Evolutionary conservation across 148 eudicot genomes (phyloP).

Genomic region (Heliosperma pusillum): DNA sequence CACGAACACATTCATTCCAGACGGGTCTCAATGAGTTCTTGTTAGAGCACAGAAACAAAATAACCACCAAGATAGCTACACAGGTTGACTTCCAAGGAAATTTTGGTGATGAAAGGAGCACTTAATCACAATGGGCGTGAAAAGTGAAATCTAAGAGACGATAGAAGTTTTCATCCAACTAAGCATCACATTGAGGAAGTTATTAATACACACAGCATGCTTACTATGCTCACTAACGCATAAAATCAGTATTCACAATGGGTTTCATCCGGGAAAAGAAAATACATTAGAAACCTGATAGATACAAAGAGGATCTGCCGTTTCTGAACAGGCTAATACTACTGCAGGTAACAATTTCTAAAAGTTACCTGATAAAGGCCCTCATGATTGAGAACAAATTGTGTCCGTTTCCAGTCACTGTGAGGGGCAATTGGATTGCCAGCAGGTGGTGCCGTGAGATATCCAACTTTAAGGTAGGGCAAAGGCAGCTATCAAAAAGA

Average conservation of each 20-base stretch:
- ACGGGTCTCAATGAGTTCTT: not conserved
- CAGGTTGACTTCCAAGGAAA: not conserved
- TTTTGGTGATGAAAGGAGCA: not conserved
- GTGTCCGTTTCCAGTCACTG: constrained; percentile 79
- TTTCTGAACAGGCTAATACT: not conserved
- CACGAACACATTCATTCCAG: not conserved
- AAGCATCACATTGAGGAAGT: not conserved
- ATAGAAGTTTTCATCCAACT: not conserved
- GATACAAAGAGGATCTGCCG: not conserved
- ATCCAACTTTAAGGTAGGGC: constrained; percentile 92
- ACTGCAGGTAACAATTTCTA: not conserved
- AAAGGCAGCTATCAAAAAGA: constrained; percentile 65
- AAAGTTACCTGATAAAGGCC: constrained; percentile 75
- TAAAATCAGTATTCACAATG: not conserved
- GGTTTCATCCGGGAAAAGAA: not conserved
- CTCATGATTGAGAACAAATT: constrained; percentile 86
- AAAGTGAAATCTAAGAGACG: not conserved
- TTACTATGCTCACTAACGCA: not conserved
- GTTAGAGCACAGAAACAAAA: not conserved
- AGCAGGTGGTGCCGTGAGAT: constrained; percentile 81
- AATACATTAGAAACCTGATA: not conserved
- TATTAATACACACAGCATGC: not conserved
- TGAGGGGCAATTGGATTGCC: constrained; percentile 71
- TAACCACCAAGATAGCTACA: not conserved
- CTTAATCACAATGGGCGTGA: not conserved